phyloP scores from a whole-genome alignment of 495 filamentous ascomycete species.

The Clohesyomyces aquaticus region DNA sequence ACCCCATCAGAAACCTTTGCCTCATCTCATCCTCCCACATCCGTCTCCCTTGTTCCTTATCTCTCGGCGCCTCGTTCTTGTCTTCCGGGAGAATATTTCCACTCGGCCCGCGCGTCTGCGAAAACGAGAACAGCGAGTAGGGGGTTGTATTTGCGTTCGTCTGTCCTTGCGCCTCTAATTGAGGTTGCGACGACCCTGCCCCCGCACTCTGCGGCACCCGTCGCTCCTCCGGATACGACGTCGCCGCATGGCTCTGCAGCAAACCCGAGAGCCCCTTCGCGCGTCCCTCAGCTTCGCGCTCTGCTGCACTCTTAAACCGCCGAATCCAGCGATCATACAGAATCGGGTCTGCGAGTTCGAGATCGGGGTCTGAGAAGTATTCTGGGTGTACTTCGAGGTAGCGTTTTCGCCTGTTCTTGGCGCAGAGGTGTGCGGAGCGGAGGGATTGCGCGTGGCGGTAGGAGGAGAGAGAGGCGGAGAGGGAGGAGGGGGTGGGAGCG shows the following conservation, averaged over 20 bases:
- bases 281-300: conserved; percentile 72
- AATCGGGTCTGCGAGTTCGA: conserved; percentile 63
- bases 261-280: conserved; percentile 74
- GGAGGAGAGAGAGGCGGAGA: background rate
- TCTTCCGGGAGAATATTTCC: conserved; percentile 63
- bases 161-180: conserved; percentile 72
- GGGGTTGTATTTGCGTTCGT: conserved; percentile 62
- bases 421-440: conserved; percentile 39
- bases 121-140: conserved; percentile 54
- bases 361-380: conserved; percentile 58
- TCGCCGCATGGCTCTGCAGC: conserved; percentile 61
- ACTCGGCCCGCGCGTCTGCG: conserved; percentile 50
- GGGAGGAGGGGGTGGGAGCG: too few species aligned
- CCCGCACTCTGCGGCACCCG: too few species aligned
- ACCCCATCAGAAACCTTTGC: conserved; percentile 69
- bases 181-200: too few species aligned
- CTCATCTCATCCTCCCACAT: conserved; percentile 71
- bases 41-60: conserved; percentile 65
- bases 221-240: too few species aligned
- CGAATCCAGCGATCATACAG: conserved; percentile 80
- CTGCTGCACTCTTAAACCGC: conserved; percentile 72
- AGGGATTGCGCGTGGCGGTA: conserved; percentile 6
- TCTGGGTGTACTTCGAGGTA: conserved; percentile 67
- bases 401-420: conserved; percentile 67
- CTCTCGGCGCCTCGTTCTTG: conserved; percentile 59